A percentile compares a stretch with the other conserved stretches of the same genome.
Evolutionary conservation across 768 basidiomycete species (phyloP).

Genomic region (Lactifluus pinguis): DNA sequence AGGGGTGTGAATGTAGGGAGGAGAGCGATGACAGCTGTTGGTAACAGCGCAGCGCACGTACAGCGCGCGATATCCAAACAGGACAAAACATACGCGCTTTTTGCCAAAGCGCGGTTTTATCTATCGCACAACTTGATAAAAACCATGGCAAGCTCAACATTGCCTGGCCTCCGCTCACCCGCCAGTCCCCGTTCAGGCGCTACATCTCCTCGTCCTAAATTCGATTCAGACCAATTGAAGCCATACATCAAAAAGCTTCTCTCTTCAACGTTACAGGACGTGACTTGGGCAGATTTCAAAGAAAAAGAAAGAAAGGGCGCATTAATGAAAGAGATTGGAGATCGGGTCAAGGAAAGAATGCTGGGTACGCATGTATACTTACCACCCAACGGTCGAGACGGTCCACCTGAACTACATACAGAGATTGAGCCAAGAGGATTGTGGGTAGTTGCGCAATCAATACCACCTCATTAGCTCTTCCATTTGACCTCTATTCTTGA

Average conservation of each 20-base stretch:
- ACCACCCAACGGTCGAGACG: slow-evolving; percentile 1
- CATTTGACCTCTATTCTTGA: slow-evolving; percentile 15
- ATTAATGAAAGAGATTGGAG: slow-evolving; percentile 80
- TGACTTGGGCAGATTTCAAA: slow-evolving; percentile 56
- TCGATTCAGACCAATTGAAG: slow-evolving; percentile 65
- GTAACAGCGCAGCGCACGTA: neutral
- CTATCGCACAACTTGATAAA: neutral
- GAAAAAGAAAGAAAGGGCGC: slow-evolving; percentile 61
- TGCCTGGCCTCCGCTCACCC: slow-evolving; percentile 49
- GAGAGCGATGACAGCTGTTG: neutral
- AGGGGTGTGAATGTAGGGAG: slow-evolving; percentile 1
- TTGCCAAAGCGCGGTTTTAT: neutral
- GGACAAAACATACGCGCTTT: slow-evolving; percentile 4
- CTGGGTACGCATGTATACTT: slow-evolving; percentile 30
- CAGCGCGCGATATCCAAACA: slow-evolving; percentile 7
- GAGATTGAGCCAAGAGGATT: slow-evolving; percentile 76
- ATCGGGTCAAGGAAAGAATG: slow-evolving; percentile 81
- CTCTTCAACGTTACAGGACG: slow-evolving; percentile 53
- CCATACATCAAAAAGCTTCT: slow-evolving; percentile 79
- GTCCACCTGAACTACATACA: slow-evolving; percentile 16
- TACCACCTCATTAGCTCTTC: neutral
- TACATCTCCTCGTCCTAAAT: slow-evolving; percentile 45
- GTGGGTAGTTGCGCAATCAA: slow-evolving; percentile 29
- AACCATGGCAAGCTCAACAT: slow-evolving; percentile 7
- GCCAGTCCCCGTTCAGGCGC: slow-evolving; percentile 52